Base-by-base conservation (phyloP, 2,329 filamentous ascomycete species). In the Colletotrichum endophyticum region DNA sequence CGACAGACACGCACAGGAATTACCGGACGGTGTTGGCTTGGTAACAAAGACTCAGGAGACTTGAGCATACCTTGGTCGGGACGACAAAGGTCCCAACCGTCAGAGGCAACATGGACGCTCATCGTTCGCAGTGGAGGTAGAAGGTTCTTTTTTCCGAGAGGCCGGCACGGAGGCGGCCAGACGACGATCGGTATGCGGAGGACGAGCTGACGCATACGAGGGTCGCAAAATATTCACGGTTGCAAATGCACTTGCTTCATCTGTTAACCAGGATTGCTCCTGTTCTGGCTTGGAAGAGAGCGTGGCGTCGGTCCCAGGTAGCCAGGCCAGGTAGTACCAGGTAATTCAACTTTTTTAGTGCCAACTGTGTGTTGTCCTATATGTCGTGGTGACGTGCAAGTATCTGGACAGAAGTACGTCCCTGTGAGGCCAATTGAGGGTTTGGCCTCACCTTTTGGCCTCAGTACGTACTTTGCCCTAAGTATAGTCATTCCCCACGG, bases 1-100 rank as follows among this genome's bases (percentile, higher is more conserved):
- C 59, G 74, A 76, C 74, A 76, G 70, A 76, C 61, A 76, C 66
- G 74, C 73, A 74, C 57, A 66, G 74, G 66, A 36, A 76, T 76
- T 76, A 66, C 64, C 71, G 64, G 59, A 74, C 59, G 70, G 73
- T 68, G 57, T 69, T 66, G 70, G 70, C 70, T 69, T 59, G 73
- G 71, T 49, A 53, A 57, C 70, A 61, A 68, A 57, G 64, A 63
- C 56, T 57, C n/a, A 28, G 61, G 34, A 70, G 59, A 53, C 63
- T 32, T 30, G 6, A 70, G 70, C 57, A 70, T 70, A 66, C 57
- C 44, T 61, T 64, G 67, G 70, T 53, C n/a, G 25, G 71, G 61
- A 32, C 44, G 39, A 61, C 8, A 19, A 56, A 66, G 56, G 34
- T 59, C 44, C 66, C 34, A 25, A 30, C 56, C 32, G 44, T 9